Percentiles rank a stretch among this genome's conserved stretches.
Conservation (phyloP, 352 stramenopile species). For the Globisporangium uncinulatum region DNA sequence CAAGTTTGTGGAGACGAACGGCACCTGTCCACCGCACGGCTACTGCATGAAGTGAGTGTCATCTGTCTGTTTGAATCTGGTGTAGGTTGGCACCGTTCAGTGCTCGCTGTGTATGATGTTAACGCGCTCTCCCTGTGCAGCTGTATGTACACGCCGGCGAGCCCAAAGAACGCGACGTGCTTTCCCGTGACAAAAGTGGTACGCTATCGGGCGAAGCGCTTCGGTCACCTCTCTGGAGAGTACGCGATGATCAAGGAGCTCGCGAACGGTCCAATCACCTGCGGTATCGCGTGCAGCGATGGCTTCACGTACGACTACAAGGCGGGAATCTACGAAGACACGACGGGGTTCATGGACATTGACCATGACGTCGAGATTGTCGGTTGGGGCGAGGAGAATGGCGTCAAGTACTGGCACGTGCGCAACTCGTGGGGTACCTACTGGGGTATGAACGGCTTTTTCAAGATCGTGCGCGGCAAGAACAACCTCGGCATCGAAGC, state of each 20-base stretch:
- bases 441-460: slow-evolving; percentile 96
- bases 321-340: slow-evolving; percentile 90
- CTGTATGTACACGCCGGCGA: slow-evolving; percentile 74
- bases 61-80: not conserved
- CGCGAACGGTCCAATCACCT: slow-evolving; percentile 87
- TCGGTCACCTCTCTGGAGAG: slow-evolving; percentile 60
- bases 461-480: slow-evolving; percentile 90
- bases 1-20: slow-evolving; percentile 44
- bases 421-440: slow-evolving; percentile 93
- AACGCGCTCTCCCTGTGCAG: slow-evolving; percentile 64
- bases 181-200: slow-evolving; percentile 78
- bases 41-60: slow-evolving; percentile 57
- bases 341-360: slow-evolving; percentile 80
- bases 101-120: slow-evolving; percentile 15
- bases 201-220: slow-evolving; percentile 74
- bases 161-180: slow-evolving; percentile 31
- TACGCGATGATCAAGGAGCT: slow-evolving; percentile 83
- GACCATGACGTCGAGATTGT: slow-evolving; percentile 82
- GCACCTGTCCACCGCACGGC: slow-evolving; percentile 47
- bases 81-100: slow-evolving; percentile 18
- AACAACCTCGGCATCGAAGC: slow-evolving; percentile 90
- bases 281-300: slow-evolving; percentile 87
- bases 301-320: slow-evolving; percentile 89
- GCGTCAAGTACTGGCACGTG: slow-evolving; percentile 95
- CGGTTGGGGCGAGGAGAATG: slow-evolving; percentile 90